phyloP scores from a whole-genome alignment of 23 red algal genomes.

The Gracilaria domingensis region DNA sequence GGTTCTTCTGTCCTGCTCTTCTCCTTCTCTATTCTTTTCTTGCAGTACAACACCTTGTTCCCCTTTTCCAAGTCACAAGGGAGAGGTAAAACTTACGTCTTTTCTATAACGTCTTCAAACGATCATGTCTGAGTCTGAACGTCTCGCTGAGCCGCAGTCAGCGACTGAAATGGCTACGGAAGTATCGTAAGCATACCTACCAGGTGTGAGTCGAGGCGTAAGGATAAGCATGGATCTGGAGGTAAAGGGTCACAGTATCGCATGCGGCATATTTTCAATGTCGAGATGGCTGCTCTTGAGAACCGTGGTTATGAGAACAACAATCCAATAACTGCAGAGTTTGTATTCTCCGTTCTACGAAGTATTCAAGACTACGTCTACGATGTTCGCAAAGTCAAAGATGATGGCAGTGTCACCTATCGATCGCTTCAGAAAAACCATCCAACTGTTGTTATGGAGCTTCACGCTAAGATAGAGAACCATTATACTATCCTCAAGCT shows the following conservation, averaged over 20 bases:
- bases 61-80: too few relatives aligned
- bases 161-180: not conserved
- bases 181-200: not conserved
- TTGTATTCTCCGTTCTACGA: not conserved
- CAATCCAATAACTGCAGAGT: not conserved
- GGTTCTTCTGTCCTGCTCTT: too few relatives aligned
- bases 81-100: too few relatives aligned
- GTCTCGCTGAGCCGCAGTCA: too few relatives aligned
- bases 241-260: not conserved
- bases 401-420: not conserved
- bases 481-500: not conserved
- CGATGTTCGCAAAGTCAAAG: not conserved
- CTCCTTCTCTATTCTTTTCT: too few relatives aligned
- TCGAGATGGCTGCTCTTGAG: not conserved
- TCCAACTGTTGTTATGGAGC: not conserved
- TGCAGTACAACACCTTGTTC: too few relatives aligned
- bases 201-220: not conserved
- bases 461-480: not conserved
- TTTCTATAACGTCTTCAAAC: too few relatives aligned
- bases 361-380: not conserved
- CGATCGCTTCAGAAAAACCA: not conserved
- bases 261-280: not conserved
- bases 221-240: not conserved
- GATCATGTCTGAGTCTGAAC: too few relatives aligned
- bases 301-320: not conserved